phyloP scores from a whole-genome alignment of 179 eudicot species.

The Carnegiea gigantea region DNA sequence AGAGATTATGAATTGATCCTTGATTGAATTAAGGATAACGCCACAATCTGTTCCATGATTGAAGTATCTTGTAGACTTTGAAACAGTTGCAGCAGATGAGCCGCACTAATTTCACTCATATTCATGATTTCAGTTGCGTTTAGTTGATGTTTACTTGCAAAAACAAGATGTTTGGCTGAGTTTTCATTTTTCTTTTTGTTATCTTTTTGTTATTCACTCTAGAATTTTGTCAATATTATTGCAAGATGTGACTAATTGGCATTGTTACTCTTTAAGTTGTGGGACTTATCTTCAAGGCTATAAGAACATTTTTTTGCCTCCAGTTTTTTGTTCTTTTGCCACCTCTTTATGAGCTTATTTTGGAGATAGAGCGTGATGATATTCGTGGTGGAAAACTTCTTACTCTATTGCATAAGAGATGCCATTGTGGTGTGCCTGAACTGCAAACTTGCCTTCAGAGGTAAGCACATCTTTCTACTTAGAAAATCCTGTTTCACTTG shows the following conservation, averaged over 20 bases:
- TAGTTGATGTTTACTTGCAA: too few relatives aligned
- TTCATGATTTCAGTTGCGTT: too few relatives aligned
- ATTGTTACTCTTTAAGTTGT: neutral
- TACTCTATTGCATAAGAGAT: slow-evolving; percentile 81
- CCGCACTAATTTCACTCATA: too few relatives aligned
- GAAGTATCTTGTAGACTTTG: too few relatives aligned
- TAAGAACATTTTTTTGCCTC: slow-evolving; percentile 28
- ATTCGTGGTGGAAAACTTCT: slow-evolving; percentile 87
- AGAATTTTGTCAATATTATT: too few relatives aligned
- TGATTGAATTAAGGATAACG: too few relatives aligned
- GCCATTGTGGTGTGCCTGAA: slow-evolving; percentile 99
- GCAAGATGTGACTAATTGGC: neutral
- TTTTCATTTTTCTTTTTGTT: too few relatives aligned
- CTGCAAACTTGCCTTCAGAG: slow-evolving; percentile 90
- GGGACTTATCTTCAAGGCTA: slow-evolving; percentile 11
- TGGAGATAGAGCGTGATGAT: slow-evolving; percentile 84
- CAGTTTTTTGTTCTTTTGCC: slow-evolving; percentile 94
- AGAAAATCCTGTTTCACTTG: neutral
- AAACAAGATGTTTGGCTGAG: too few relatives aligned
- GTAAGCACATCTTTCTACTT: slow-evolving; percentile 29
- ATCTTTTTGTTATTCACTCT: too few relatives aligned
- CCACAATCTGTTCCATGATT: too few relatives aligned
- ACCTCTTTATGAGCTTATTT: slow-evolving; percentile 83
- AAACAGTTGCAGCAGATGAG: too few relatives aligned
- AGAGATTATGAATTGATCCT: too few relatives aligned